These are phyloP conservation scores for Fusarium globosum DNA, from an alignment of 2,329 filamentous ascomycete genomes.

Conservation along the genomic window DNA sequence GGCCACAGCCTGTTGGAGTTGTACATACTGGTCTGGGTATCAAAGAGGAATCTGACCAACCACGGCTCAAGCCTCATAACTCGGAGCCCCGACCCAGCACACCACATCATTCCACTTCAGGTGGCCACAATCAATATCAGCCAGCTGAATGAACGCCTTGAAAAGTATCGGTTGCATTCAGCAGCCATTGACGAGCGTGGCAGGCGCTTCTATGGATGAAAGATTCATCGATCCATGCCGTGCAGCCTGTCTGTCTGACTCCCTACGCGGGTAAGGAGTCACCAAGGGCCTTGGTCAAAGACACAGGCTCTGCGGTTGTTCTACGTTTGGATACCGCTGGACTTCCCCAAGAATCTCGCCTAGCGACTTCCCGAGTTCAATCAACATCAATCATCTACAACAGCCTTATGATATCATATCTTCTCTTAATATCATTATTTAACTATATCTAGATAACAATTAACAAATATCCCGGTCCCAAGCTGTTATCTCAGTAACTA, in stretches of 20 bases:
- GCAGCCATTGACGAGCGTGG: constrained; percentile 18
- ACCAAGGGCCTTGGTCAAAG: too few relatives aligned
- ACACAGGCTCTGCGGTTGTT: too few relatives aligned
- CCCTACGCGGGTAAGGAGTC: too few relatives aligned
- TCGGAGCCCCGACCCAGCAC: constrained; percentile 4
- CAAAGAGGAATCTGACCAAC: constrained; percentile 13
- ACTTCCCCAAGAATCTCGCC: too few relatives aligned
- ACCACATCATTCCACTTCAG: constrained; percentile 31
- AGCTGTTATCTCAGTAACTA: too few relatives aligned
- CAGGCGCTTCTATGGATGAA: not conserved
- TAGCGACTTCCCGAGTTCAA: too few relatives aligned
- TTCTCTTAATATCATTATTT: too few relatives aligned
- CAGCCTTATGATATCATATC: too few relatives aligned
- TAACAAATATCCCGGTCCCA: too few relatives aligned
- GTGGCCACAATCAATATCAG: constrained; percentile 1
- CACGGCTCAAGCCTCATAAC: constrained; percentile 10
- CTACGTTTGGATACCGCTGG: too few relatives aligned
- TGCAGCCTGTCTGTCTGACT: not conserved
- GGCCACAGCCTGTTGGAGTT: constrained; percentile 16
- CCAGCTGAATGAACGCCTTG: constrained; percentile 16
- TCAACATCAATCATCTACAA: too few relatives aligned
- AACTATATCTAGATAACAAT: too few relatives aligned
- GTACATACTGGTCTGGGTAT: not conserved
- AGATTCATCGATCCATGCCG: not conserved
- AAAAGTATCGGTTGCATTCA: not conserved